Base-by-base conservation (phyloP, 1,284 basidiomycete genomes). In the Polyporus tsugae region DNA sequence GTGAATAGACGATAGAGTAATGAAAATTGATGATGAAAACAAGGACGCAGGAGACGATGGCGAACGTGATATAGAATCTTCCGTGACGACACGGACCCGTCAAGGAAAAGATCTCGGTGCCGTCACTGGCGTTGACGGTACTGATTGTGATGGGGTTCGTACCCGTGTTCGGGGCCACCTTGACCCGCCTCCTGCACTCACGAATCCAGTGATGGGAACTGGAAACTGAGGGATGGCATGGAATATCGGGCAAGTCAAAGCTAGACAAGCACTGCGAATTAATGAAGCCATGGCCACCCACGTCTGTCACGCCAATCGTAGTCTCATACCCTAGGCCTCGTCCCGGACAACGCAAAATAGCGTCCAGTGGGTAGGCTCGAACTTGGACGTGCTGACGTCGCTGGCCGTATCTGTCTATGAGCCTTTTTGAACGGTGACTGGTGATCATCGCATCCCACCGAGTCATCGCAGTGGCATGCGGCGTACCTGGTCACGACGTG, bases 221-320 rank as follows among this genome's bases (percentile, higher is more conserved):
- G 29, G 29, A 29, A 29, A 29, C 29, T 1, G 11, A 15, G 29
- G 13, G 15, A n/a, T 13, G 29, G 52, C 11, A 17, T 53, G 13
- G 29, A 49, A 25, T 49, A 19, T 55, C 13, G 19, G 55, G 55
- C 35, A 58, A n/a, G n/a, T 58, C 35, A 22, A 9, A 22, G 35
- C 17, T 19, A 38, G 55, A 38, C 33, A 11, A n/a, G 33, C 19
- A 33, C n/a, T 3, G n/a, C 17, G 35, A n/a, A 22, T 58, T 38
- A 36, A 58, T 58, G 55, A 38, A 58, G 35, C 10, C 35, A n/a
- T 6, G 9, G 55, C 17, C 55, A 35, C 35, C 55, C 33, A 19
- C 17, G 55, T 33, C 35, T 58, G 55, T 58, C 55, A 58, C 55
- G 55, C 35, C 35, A 58, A 58, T 58, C 1, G 29, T 29, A 29